phyloP scores from a whole-genome alignment of 352 stramenopile genomes.

The Phytophthora ramorum region DNA sequence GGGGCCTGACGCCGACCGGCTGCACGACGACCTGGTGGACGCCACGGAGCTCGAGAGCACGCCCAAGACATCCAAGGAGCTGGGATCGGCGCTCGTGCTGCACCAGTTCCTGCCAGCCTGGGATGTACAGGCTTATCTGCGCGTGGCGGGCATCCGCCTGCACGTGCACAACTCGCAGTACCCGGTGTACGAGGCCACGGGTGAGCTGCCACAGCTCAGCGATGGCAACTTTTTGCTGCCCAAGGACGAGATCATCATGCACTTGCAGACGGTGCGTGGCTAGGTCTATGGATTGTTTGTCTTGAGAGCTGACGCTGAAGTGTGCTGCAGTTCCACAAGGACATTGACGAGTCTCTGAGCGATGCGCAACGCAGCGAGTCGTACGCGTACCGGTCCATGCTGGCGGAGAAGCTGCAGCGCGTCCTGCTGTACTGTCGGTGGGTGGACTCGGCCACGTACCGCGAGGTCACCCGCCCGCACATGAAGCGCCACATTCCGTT shows the following conservation, averaged over 20 bases:
- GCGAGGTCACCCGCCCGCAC: conserved; percentile 82
- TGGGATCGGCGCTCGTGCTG: conserved; percentile 73
- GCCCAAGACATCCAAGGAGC: conserved; percentile 74
- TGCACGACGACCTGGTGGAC: conserved; percentile 71
- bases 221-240: conserved; percentile 89
- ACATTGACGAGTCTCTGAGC: conserved; percentile 79
- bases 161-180: conserved; percentile 91
- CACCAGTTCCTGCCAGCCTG: conserved; percentile 88
- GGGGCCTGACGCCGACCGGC: conserved; percentile 67
- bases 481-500: conserved; percentile 87
- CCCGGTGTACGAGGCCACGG: conserved; percentile 79
- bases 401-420: conserved; percentile 84
- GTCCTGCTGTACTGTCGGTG: conserved; percentile 86
- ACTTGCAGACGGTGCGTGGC: conserved; percentile 75
- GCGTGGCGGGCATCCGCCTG: conserved; percentile 73
- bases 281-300: not conserved
- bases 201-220: conserved; percentile 82
- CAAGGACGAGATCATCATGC: conserved; percentile 87
- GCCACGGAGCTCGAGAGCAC: conserved; percentile 58
- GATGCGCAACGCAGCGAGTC: conserved; percentile 81
- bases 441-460: conserved; percentile 87
- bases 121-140: conserved; percentile 88
- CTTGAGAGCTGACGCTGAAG: not conserved
- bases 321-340: conserved; percentile 68
- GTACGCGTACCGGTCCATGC: conserved; percentile 83